phyloP scores from a whole-genome alignment of 441 rosid species.

The Mallotus japonicus region DNA sequence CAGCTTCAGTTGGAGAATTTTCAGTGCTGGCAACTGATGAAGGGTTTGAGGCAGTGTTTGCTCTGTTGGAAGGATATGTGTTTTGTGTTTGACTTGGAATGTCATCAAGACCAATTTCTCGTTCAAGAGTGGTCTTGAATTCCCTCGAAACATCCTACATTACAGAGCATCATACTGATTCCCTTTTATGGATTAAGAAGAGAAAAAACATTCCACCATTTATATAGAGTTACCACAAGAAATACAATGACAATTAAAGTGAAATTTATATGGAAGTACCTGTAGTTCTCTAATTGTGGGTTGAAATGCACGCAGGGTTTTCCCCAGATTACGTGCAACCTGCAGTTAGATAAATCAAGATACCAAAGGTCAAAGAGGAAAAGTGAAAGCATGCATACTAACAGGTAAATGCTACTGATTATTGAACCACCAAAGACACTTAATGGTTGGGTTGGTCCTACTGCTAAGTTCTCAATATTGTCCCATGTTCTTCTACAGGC shows the following conservation, averaged over 20 bases:
- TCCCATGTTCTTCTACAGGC: background rate
- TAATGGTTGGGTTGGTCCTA: background rate
- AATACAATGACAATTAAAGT: constrained; percentile 3
- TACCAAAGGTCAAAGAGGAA: constrained; percentile 1
- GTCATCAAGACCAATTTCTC: constrained; percentile 89
- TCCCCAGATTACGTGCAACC: constrained; percentile 94
- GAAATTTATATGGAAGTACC: constrained; percentile 36
- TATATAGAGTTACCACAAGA: constrained; percentile 11
- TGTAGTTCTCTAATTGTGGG: constrained; percentile 95
- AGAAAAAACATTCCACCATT: constrained; percentile 15
- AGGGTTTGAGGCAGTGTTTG: constrained; percentile 37
- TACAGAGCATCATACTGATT: constrained; percentile 1
- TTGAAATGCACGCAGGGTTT: constrained; percentile 82
- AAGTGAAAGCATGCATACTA: background rate
- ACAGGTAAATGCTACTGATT: background rate
- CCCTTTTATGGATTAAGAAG: constrained; percentile 7
- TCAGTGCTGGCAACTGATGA: constrained; percentile 34
- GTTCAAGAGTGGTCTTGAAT: constrained; percentile 89
- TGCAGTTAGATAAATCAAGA: constrained; percentile 33
- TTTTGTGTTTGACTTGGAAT: constrained; percentile 43
- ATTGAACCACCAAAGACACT: background rate
- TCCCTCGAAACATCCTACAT: constrained; percentile 89
- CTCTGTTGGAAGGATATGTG: constrained; percentile 38
- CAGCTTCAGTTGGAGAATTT: constrained; percentile 38
- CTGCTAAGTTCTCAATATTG: background rate